These are phyloP conservation scores for Phallus indusiatus DNA, from an alignment of 768 basidiomycete genomes.

Conservation along the genomic window DNA sequence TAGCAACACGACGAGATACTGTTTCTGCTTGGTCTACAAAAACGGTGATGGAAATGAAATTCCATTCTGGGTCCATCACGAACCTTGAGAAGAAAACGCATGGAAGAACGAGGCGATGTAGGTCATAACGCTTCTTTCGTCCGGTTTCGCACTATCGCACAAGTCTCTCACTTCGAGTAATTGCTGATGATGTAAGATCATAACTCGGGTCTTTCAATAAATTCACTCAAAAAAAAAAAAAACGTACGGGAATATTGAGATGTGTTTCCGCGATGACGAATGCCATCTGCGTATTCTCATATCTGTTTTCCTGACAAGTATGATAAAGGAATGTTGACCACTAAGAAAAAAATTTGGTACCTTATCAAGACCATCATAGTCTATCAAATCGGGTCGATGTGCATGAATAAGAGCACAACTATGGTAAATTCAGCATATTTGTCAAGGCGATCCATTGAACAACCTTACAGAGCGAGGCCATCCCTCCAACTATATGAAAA, in stretches of 20 bases:
- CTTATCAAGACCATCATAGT: constrained; percentile 83
- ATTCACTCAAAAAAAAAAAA: background rate
- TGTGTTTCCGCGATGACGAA: constrained; percentile 83
- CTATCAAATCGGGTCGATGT: constrained; percentile 90
- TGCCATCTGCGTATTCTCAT: constrained; percentile 78
- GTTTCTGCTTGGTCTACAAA: constrained; percentile 85
- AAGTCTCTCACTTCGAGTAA: constrained; percentile 94
- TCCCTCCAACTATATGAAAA: constrained; percentile 92
- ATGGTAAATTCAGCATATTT: background rate
- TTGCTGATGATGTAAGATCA: constrained; percentile 43
- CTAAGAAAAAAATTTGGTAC: constrained; percentile 22
- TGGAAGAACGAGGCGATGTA: constrained; percentile 98
- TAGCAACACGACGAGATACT: constrained; percentile 85
- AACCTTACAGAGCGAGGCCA: constrained; percentile 80
- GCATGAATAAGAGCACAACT: constrained; percentile 97
- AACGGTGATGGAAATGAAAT: background rate
- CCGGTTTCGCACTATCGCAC: constrained; percentile 78
- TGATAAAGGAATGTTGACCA: constrained; percentile 10
- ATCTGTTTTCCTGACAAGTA: constrained; percentile 52
- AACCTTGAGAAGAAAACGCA: constrained; percentile 95
- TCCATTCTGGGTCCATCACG: constrained; percentile 15
- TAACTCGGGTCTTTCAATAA: background rate
- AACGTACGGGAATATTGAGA: constrained; percentile 79
- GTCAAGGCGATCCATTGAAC: constrained; percentile 4
- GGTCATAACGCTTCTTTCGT: constrained; percentile 96